These are phyloP conservation scores for Fagus crenata DNA, from an alignment of 306 rosid species.

Conservation along the genomic window DNA sequence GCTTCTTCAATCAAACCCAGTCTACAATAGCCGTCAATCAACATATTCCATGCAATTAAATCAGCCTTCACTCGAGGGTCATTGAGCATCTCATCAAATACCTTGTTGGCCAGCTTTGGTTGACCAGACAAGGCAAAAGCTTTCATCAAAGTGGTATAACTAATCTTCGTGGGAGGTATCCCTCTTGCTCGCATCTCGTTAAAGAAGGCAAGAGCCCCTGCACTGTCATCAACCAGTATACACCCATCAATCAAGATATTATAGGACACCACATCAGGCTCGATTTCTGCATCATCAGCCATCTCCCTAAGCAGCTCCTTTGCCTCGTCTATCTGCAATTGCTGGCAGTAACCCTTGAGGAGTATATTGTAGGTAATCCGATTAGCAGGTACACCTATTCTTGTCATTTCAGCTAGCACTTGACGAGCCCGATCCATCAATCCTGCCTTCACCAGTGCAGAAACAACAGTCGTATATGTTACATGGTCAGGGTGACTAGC, in stretches of 20 bases:
- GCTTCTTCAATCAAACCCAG: slow-evolving; percentile 80
- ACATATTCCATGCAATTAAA: slow-evolving; percentile 86
- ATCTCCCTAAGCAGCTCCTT: slow-evolving; percentile 78
- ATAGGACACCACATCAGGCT: slow-evolving; percentile 89
- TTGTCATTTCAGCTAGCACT: slow-evolving; percentile 86
- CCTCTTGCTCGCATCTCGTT: slow-evolving; percentile 92
- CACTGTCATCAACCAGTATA: slow-evolving; percentile 82
- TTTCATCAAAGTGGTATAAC: slow-evolving; percentile 96
- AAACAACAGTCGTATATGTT: slow-evolving; percentile 85
- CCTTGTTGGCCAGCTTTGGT: slow-evolving; percentile 91
- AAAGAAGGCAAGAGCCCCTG: slow-evolving; percentile 81
- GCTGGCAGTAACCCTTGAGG: slow-evolving; percentile 84
- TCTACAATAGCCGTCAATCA: slow-evolving; percentile 91
- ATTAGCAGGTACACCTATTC: slow-evolving; percentile 70
- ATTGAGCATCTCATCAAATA: slow-evolving; percentile 78
- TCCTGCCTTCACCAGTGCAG: slow-evolving; percentile 78
- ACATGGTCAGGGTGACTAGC: slow-evolving; percentile 91
- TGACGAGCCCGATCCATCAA: slow-evolving; percentile 84
- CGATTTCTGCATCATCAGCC: slow-evolving; percentile 69
- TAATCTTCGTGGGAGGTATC: slow-evolving; percentile 88
- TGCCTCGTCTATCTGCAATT: slow-evolving; percentile 70
- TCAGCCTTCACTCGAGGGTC: slow-evolving; percentile 83
- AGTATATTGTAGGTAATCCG: slow-evolving; percentile 86
- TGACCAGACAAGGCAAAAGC: slow-evolving; percentile 86
- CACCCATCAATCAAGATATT: slow-evolving; percentile 86